Percentiles rank a stretch among this genome's conserved stretches.
Evolutionary conservation across 78 protist genomes (phyloP).

Genomic region (Bigelowiella natans): DNA sequence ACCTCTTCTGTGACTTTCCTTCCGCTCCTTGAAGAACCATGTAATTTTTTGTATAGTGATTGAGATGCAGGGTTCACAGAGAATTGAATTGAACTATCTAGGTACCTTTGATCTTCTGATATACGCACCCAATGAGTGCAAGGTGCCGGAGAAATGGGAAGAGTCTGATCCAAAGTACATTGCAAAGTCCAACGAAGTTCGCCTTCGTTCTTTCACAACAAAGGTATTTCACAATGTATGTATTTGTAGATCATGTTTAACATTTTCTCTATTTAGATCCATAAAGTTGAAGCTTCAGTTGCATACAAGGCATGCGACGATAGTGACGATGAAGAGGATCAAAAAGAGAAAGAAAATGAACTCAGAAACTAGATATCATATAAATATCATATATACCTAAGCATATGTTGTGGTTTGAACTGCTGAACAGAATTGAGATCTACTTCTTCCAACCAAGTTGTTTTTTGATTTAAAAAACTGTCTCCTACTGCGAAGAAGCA

Average conservation of each 20-base stretch:
- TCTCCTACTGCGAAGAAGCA: no score
- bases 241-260: background rate
- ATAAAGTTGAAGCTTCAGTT: background rate
- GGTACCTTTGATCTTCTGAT: conserved; percentile 90
- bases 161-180: conserved; percentile 84
- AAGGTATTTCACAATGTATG: conserved; percentile 2
- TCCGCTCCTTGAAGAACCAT: conserved; percentile 71
- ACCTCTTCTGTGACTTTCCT: conserved; percentile 86
- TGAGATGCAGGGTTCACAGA: no score
- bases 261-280: background rate
- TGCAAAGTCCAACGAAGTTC: conserved; percentile 61
- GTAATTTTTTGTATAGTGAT: background rate
- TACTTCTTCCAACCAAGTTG: no score
- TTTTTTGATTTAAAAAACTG: no score
- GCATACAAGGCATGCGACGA: background rate
- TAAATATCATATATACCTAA: background rate
- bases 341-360: background rate
- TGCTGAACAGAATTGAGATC: background rate
- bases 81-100: background rate
- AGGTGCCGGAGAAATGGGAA: conserved; percentile 73
- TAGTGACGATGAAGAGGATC: no score
- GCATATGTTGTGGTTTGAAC: background rate
- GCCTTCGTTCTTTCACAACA: conserved; percentile 88
- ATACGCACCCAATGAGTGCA: conserved; percentile 64
- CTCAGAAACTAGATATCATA: background rate